These are phyloP conservation scores for Sordaria brevicollis DNA, from an alignment of 495 filamentous ascomycete genomes.

Conservation along the genomic window DNA sequence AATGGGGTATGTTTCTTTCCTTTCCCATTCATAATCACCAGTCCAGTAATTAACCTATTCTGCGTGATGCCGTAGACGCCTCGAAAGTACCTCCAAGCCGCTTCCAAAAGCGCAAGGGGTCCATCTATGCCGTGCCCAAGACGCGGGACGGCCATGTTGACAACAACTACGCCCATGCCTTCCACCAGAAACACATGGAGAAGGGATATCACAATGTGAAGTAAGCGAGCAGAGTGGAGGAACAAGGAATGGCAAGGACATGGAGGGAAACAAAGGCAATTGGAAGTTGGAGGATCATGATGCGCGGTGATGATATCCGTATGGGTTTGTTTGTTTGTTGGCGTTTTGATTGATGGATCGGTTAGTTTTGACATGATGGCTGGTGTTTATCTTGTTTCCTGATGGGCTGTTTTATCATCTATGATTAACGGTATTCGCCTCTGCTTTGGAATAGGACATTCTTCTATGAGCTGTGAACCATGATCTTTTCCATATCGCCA, in stretches of 20 bases:
- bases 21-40: background rate
- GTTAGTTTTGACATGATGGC: background rate
- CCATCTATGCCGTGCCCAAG: constrained; percentile 48
- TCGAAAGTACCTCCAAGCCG: constrained; percentile 49
- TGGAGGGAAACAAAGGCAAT: background rate
- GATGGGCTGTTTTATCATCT: background rate
- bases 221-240: background rate
- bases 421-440: background rate
- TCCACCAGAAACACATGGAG: constrained; percentile 31
- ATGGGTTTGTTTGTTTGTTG: background rate
- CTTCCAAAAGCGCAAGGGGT: constrained; percentile 55
- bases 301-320: background rate
- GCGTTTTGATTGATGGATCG: background rate
- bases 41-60: constrained; percentile 4
- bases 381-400: background rate
- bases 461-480: background rate
- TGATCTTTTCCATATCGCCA: background rate
- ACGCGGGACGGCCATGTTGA: constrained; percentile 49
- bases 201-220: constrained; percentile 10
- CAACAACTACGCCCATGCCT: constrained; percentile 33
- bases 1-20: constrained; percentile 30
- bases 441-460: background rate
- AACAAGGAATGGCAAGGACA: no score
- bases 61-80: constrained; percentile 31
- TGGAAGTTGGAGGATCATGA: background rate